phyloP scores from a whole-genome alignment of 805 yeast species.

The Candida insectorum region DNA sequence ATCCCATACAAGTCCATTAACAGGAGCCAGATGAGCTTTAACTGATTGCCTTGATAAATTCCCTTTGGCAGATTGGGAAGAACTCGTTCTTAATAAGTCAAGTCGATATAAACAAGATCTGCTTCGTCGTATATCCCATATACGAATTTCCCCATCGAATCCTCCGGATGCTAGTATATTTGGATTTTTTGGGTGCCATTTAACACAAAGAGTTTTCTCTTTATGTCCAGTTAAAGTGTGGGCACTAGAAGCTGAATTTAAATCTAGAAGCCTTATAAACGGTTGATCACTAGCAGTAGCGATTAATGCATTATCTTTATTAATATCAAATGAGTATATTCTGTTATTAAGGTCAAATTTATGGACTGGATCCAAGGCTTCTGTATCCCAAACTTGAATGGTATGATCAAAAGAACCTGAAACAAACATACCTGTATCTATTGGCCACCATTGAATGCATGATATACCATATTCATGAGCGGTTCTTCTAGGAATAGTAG shows the following conservation, averaged over 20 bases:
- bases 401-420: constrained; percentile 77
- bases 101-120: constrained; percentile 59
- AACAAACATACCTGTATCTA: constrained; percentile 81
- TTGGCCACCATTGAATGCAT: constrained; percentile 81
- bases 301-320: constrained; percentile 47
- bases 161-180: constrained; percentile 76
- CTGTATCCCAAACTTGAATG: constrained; percentile 80
- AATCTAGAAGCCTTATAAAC: constrained; percentile 65
- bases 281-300: constrained; percentile 73
- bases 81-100: constrained; percentile 50
- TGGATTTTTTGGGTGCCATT: constrained; percentile 70
- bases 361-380: constrained; percentile 61
- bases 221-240: constrained; percentile 67
- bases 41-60: constrained; percentile 32
- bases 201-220: constrained; percentile 53
- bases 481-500: constrained; percentile 34
- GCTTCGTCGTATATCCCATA: constrained; percentile 84
- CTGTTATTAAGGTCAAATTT: constrained; percentile 58
- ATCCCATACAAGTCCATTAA: constrained; percentile 78
- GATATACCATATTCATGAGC: constrained; percentile 74
- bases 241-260: constrained; percentile 68
- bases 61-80: constrained; percentile 8
- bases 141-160: constrained; percentile 69
- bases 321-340: constrained; percentile 64
- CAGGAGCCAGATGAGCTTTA: constrained; percentile 73